Percentiles rank a stretch among this genome's conserved stretches.
Conservation (phyloP, 257 asterid species). For the Anisodus acutangulus region DNA sequence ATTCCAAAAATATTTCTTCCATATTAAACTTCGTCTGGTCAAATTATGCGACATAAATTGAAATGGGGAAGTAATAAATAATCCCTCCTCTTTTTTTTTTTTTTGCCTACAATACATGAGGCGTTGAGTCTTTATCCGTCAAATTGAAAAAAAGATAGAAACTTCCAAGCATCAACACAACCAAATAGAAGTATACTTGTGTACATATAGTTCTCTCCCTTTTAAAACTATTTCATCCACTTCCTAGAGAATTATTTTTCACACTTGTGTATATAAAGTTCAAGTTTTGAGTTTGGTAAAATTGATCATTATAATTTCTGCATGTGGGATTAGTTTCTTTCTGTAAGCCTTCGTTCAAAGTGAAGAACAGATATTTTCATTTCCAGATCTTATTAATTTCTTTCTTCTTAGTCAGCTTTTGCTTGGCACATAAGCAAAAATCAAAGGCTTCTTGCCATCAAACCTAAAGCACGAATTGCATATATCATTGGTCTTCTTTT, state of each 20-base stretch:
- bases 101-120: not conserved
- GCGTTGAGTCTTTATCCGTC: conserved; percentile 12
- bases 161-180: not conserved
- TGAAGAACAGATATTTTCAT: not conserved
- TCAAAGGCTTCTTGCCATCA: conserved; percentile 8
- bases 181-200: not conserved
- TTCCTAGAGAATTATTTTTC: too few relatives aligned
- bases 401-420: not conserved
- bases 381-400: not conserved
- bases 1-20: not conserved
- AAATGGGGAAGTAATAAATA: not conserved
- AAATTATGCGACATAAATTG: not conserved
- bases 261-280: too few relatives aligned
- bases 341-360: not conserved
- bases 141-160: not conserved
- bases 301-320: conserved; percentile 3
- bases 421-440: conserved; percentile 13
- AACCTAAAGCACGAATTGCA: conserved; percentile 4
- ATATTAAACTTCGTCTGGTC: not conserved
- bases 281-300: not conserved
- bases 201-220: not conserved
- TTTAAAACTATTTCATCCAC: too few relatives aligned
- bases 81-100: not conserved
- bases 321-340: not conserved
- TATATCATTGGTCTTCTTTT: conserved; percentile 12